Evolutionary conservation across 2,329 filamentous ascomycete species (phyloP), one percentile per base, ranked within the genome.

Genomic region (Aureobasidium uvarum): DNA sequence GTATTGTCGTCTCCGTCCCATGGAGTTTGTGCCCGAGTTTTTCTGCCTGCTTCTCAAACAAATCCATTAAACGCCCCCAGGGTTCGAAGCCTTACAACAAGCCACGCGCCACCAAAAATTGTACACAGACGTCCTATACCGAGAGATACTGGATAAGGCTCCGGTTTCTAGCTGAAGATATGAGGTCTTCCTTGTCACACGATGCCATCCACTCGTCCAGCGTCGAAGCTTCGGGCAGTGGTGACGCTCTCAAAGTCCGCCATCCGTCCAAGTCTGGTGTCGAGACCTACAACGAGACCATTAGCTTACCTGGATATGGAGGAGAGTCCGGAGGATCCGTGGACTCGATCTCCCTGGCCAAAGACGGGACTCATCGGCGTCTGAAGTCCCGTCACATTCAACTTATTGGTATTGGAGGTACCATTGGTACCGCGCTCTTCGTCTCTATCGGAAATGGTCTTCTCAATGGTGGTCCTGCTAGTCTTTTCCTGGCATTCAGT

Each of bases 381-480:
- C 73, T 81, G 62, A 73, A 72, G 68, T 77, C 79, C 60, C 74
- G 79, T 54, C 79, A 81, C 66, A 81, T 81, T 59, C 79, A 81
- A 67, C 73, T 81, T 25, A 81, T 81, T 63, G 79, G 79, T 63
- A 72, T 67, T 31, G 70, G 67, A 39, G 64, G 54, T 43, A 81
- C 79, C 0, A 81, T 81, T 68, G 79, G 79, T 31, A 81, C 79
- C n/a, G 79, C 78, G 0, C 72, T 81, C 1, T 81, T 80, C 68
- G 79, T 81, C 8, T 78, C 80, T 62, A 81, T 81, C 63, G 79
- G 79, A 33, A 73, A 72, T 55, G 78, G 79, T 25, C 69, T 81
- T 67, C 74, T 81, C 71, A 80, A 80, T 70, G 79, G 79, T 38
- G 79, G 79, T 6, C 79, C 79, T 13, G 79, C 67, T n/a, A 78